A percentile compares a stretch with the other conserved stretches of the same genome.
These are phyloP conservation scores for Solanum bulbocastanum DNA, from an alignment of 257 asterid species.

Conservation along the genomic window DNA sequence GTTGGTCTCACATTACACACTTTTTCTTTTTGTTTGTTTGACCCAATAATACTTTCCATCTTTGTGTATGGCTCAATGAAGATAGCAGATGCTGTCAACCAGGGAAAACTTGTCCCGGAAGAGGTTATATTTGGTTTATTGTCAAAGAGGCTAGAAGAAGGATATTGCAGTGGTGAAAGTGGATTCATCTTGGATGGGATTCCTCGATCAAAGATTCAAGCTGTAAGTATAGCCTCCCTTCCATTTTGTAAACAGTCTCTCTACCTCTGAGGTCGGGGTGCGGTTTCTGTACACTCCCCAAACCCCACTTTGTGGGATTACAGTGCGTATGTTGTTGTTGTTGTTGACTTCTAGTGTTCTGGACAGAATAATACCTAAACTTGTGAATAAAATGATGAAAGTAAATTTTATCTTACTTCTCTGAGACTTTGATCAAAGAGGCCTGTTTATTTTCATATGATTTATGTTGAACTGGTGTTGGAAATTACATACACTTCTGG, in stretches of 20 bases:
- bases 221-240: constrained; percentile 36
- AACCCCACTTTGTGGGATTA: not conserved
- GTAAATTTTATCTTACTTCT: not conserved
- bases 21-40: not conserved
- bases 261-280: not conserved
- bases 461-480: not conserved
- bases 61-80: not conserved
- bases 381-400: not conserved
- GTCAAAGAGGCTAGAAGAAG: constrained; percentile 86
- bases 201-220: constrained; percentile 77
- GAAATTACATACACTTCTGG: not conserved
- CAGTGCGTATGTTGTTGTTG: not conserved
- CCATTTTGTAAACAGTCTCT: not conserved
- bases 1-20: not conserved
- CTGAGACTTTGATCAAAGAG: not conserved
- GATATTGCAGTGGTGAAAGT: constrained; percentile 69
- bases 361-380: not conserved
- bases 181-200: constrained; percentile 93
- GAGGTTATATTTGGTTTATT: constrained; percentile 73
- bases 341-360: not conserved
- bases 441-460: not conserved
- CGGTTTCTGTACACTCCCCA: not conserved
- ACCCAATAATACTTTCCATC: not conserved
- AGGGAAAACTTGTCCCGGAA: constrained; percentile 73
- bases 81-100: constrained; percentile 72